Base-by-base conservation (phyloP, 257 asterid species). In the Galeopsis tetrahit region DNA sequence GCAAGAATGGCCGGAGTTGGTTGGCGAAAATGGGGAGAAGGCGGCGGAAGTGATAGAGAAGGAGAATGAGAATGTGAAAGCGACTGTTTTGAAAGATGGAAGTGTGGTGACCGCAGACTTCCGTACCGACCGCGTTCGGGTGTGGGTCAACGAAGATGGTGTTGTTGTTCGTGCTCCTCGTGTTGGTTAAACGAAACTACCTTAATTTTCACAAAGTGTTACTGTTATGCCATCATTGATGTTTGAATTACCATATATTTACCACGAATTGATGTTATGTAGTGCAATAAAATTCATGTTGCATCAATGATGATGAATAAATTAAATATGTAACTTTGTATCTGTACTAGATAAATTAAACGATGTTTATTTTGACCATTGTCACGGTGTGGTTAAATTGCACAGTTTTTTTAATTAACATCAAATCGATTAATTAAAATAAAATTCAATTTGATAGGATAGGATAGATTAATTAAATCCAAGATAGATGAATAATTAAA, bases 101-200 rank as follows among this genome's bases (percentile, higher is more conserved):
- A 78, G 82, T 59, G 72, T 69, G 15, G 74, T 71, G 2, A 80
- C 89, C 17, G 3, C 0, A 51, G 89, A 85, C 74, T 82, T 69
- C 57, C 58, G 86, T 40, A 85, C 88, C 38, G 84, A 82, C 34
- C 89, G 88, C 15, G 91, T 83, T 7, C 70, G 94, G 89, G 85
- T 85, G 63, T 85, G 83, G 82, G 80, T 87, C 9, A 21, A 83
- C 66, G 46, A 65, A 4, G 0, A 17, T 2, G 65, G 75, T 2
- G 3, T 66, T 7, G 93, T 85, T 0, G 0, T 72, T 32, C 83
- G 79, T 48, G 2, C 72, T 44, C 89, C 90, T 2, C 10, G 0
- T 2, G 17, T 76, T 13, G 80, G 82, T 11, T 83, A 63, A 53
- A 53, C 60, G 0, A 17, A 53, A 53, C 34, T 21, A 31, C 35